phyloP scores from a whole-genome alignment of 2,329 filamentous ascomycete genomes.

The Ascochyta viciae-villosae region DNA sequence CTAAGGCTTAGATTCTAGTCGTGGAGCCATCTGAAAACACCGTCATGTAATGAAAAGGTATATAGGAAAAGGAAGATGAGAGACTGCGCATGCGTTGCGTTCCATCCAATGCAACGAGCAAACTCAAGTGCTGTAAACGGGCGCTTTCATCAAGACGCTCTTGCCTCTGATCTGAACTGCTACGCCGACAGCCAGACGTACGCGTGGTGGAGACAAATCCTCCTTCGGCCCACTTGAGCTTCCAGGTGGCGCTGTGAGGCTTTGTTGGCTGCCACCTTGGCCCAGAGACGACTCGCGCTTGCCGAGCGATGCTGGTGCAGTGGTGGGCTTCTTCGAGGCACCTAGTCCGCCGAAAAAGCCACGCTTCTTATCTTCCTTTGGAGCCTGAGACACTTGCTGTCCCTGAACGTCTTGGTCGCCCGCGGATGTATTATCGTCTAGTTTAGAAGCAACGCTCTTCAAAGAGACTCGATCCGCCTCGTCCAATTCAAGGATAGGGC shows the following conservation, averaged over 20 bases:
- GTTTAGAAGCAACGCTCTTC: slow-evolving; percentile 42
- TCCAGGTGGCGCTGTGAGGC: slow-evolving; percentile 47
- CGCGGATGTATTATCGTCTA: slow-evolving; percentile 38
- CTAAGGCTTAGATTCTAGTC: slow-evolving; percentile 16
- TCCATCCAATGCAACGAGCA: slow-evolving; percentile 6
- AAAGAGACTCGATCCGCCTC: slow-evolving; percentile 51
- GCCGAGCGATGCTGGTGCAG: slow-evolving; percentile 40
- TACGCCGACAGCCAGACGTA: slow-evolving; percentile 57
- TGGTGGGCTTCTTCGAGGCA: slow-evolving; percentile 47
- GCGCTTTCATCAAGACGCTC: slow-evolving; percentile 58
- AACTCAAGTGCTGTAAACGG: slow-evolving; percentile 52
- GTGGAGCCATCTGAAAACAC: slow-evolving; percentile 15
- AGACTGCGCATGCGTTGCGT: neutral
- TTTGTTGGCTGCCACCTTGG: slow-evolving; percentile 47
- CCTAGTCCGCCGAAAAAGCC: slow-evolving; percentile 54
- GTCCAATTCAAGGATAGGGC: slow-evolving; percentile 51
- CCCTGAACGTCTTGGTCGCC: slow-evolving; percentile 42
- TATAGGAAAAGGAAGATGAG: neutral
- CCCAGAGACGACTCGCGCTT: slow-evolving; percentile 51
- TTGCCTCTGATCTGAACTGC: slow-evolving; percentile 58
- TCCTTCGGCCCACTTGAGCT: slow-evolving; percentile 50
- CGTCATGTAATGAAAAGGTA: slow-evolving; percentile 9
- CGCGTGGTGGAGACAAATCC: slow-evolving; percentile 52
- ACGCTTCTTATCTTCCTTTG: slow-evolving; percentile 46
- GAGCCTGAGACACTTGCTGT: slow-evolving; percentile 38